These are phyloP conservation scores for Sphagnum tenellum DNA, from an alignment of 225 moss, liverwort and hornwort species.

Conservation along the genomic window DNA sequence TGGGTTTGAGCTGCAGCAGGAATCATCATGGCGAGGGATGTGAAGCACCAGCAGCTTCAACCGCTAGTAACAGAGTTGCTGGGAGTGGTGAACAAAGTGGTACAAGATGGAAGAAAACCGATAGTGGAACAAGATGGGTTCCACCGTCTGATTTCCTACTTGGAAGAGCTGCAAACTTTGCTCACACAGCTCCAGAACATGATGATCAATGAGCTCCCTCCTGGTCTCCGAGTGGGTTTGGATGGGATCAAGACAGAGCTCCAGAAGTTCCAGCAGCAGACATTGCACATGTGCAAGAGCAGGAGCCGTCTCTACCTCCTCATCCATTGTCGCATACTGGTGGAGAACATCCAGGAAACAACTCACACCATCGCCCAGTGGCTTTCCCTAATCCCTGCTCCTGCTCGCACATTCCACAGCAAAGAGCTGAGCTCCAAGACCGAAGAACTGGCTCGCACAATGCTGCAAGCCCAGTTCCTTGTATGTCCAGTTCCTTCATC, in stretches of 20 bases:
- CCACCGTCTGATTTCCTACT: background rate
- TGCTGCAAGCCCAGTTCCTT: constrained; percentile 1
- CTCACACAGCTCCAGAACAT: background rate
- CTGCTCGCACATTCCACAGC: background rate
- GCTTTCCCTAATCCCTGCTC: background rate
- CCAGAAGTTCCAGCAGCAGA: background rate
- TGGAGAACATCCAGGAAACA: constrained; percentile 1
- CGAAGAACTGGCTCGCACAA: background rate
- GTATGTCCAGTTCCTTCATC: background rate
- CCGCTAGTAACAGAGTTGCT: background rate
- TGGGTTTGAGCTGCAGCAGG: too few species aligned
- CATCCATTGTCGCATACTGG: constrained; percentile 1
- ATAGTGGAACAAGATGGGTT: background rate
- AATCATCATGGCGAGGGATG: too few species aligned
- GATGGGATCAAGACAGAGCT: constrained; percentile 2
- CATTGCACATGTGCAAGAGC: constrained; percentile 1
- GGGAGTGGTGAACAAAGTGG: background rate
- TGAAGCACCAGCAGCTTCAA: too few species aligned
- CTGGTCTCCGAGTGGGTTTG: background rate
- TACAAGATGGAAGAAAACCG: background rate
- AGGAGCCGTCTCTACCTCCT: constrained; percentile 9
- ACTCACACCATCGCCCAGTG: constrained; percentile 1
- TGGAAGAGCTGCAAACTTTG: background rate
- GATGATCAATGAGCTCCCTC: background rate
- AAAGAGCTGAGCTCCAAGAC: background rate